These are phyloP conservation scores for Acacia melanoxylon DNA, from an alignment of 306 rosid species.

Conservation along the genomic window DNA sequence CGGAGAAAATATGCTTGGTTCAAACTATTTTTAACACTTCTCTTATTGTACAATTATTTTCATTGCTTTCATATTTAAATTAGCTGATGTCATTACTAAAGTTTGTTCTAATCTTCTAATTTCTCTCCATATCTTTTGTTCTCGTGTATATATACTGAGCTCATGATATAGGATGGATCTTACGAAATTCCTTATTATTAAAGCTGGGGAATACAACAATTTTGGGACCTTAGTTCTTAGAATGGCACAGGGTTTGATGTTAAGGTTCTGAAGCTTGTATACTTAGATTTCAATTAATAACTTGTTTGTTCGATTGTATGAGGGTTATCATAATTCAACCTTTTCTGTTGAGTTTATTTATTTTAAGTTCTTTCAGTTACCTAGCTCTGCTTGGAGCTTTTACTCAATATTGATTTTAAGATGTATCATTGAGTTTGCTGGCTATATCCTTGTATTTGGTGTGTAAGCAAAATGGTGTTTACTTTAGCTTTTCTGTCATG, in stretches of 20 bases:
- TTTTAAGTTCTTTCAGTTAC: constrained; percentile 20
- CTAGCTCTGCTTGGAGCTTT: constrained; percentile 1
- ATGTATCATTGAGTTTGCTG: constrained; percentile 22
- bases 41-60: neutral
- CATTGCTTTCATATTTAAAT: neutral
- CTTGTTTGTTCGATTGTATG: constrained; percentile 13
- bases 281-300: neutral
- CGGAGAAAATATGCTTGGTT: constrained; percentile 48
- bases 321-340: constrained; percentile 9
- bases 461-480: no score
- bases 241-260: neutral
- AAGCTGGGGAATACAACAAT: neutral
- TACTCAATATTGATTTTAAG: constrained; percentile 14
- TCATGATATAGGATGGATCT: neutral
- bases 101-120: neutral
- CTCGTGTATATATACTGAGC: neutral
- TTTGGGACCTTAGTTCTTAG: neutral
- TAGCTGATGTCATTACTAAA: neutral
- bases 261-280: neutral
- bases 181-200: neutral
- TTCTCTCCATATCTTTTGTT: neutral
- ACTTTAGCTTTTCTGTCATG: no score
- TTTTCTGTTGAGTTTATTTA: constrained; percentile 15
- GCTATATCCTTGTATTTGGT: no score
- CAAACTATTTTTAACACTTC: constrained; percentile 22